Evolutionary conservation across 345 rosid genomes (phyloP), one percentile per base, ranked within the genome.

Genomic region (Iberis pinnata): DNA sequence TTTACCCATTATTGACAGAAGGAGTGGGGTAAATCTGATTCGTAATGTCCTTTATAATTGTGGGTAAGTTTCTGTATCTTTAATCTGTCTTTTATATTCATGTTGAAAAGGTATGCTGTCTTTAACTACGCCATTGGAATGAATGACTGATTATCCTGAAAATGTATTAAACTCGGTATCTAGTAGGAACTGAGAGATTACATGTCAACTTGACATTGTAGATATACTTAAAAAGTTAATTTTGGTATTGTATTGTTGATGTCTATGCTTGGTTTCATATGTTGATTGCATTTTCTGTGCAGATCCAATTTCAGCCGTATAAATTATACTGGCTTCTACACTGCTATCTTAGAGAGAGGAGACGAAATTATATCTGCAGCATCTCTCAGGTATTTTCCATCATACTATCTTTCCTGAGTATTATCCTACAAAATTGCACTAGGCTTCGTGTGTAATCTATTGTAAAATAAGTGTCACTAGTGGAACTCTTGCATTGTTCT

Each of bases 251-350:
- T 19, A 16, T 16, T 14, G n/a, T 38, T 45, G 33, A 27, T 43
- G 32, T 59, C 27, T 44, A 32, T 44, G 18, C 14, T 37, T 60
- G 65, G 39, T 45, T 55, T 13, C 29, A 12, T 54, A 20, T 33
- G 11, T 18, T 55, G 26, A 10, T 41, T 46, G 46, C 52, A 52
- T 56, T 56, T 33, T 61, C 18, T 56, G 7, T 49, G 48, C 58
- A 70, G 70, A 16, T 70, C 74, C 40, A 70, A 70, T 58, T 64
- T 70, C 27, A 58, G 41, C 66, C 69, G 74, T 57, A 63, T 70
- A 18, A 70, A 58, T 42, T 70, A 50, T 45, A 41, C 53, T 58
- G 74, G 74, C 25, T 70, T 70, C 53, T 70, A 64, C 60, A 70
- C 74, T 29, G 74, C 70, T 32, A 58, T 70, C 37, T 49, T 70